phyloP scores from a whole-genome alignment of 805 yeast genomes.

The Metschnikowia arizonensis region DNA sequence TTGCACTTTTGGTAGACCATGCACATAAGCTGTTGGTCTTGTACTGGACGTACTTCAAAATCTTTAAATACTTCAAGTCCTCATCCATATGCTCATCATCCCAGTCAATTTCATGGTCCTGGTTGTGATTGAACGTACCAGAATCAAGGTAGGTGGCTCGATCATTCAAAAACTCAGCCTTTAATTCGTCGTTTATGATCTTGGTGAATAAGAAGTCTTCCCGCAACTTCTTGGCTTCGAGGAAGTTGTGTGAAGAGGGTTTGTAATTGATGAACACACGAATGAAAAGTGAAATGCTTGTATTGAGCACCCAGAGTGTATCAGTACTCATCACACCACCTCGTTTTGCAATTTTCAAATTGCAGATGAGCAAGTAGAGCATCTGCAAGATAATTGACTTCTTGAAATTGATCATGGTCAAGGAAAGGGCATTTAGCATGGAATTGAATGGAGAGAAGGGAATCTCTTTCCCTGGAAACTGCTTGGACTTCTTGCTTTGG shows the following conservation, averaged over 20 bases:
- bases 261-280: conserved; percentile 38
- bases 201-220: conserved; percentile 38
- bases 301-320: conserved; percentile 13
- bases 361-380: conserved; percentile 40
- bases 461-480: conserved; percentile 18
- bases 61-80: conserved; percentile 41
- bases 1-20: background rate
- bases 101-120: conserved; percentile 41
- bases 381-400: conserved; percentile 41
- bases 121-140: conserved; percentile 16
- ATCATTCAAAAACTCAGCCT: conserved; percentile 34
- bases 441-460: conserved; percentile 39
- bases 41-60: conserved; percentile 40
- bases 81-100: conserved; percentile 47
- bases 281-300: conserved; percentile 31
- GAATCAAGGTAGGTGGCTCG: conserved; percentile 14
- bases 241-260: conserved; percentile 11
- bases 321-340: conserved; percentile 19
- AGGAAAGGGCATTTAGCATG: conserved; percentile 41
- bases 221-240: conserved; percentile 18
- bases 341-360: conserved; percentile 33
- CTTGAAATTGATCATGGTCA: conserved; percentile 41
- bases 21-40: conserved; percentile 21
- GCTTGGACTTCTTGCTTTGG: conserved; percentile 16
- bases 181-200: conserved; percentile 37